Conservation (phyloP, 169 alveolate genomes). For the Amoebophrya sp. region DNA sequence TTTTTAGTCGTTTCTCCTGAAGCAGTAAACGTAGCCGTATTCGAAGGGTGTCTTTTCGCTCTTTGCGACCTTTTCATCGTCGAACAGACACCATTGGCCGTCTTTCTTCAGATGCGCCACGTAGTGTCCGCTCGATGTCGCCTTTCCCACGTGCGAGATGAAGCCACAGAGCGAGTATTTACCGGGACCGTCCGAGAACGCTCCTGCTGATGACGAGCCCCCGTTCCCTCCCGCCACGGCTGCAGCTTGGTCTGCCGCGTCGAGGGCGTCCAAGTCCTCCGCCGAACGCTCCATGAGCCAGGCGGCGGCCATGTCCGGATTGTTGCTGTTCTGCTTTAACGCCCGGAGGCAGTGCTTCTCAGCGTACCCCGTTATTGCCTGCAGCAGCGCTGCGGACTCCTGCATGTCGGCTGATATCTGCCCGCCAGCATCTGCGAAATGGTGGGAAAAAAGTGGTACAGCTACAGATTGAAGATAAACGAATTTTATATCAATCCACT, state of each 20-base stretch:
- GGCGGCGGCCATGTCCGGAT: constrained; percentile 11
- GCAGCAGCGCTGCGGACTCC: background rate
- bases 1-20: background rate
- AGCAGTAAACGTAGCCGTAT: constrained; percentile 7
- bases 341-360: background rate
- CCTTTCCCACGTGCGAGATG: constrained; percentile 58
- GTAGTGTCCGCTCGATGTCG: constrained; percentile 62
- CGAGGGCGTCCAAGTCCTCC: background rate
- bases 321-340: background rate
- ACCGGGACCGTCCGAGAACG: constrained; percentile 21
- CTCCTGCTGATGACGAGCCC: too few species aligned
- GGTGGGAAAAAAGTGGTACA: too few species aligned
- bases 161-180: constrained; percentile 53
- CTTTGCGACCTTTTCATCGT: constrained; percentile 8
- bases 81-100: constrained; percentile 17
- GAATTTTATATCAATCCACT: too few species aligned
- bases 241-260: background rate
- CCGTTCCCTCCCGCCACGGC: background rate
- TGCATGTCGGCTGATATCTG: too few species aligned
- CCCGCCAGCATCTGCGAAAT: too few species aligned
- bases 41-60: background rate
- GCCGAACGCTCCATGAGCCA: constrained; percentile 17
- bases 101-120: constrained; percentile 49
- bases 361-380: background rate
- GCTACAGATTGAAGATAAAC: too few species aligned